A percentile compares a stretch with the other conserved stretches of the same genome.
Conservation (phyloP, 345 rosid species). For the Leavenworthia alabamica region DNA sequence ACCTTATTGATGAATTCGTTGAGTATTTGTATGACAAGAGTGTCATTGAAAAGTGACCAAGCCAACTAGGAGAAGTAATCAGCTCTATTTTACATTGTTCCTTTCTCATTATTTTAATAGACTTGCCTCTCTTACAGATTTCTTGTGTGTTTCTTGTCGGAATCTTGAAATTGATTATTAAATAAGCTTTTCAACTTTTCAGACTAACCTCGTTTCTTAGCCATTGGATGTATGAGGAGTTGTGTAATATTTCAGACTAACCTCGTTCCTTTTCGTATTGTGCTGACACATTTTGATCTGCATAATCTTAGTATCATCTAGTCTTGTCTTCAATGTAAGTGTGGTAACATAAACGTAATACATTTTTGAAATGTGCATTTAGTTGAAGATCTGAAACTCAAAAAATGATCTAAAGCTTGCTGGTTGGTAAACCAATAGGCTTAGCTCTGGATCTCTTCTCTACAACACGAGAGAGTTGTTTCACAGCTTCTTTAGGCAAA, state of each 20-base stretch:
- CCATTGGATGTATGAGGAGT: too few relatives aligned
- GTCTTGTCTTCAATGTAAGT: background rate
- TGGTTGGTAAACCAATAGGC: constrained; percentile 48
- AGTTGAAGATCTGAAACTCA: background rate
- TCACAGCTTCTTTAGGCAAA: constrained; percentile 59
- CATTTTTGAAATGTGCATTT: background rate
- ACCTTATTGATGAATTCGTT: constrained; percentile 93
- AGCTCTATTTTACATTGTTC: background rate
- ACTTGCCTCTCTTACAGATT: constrained; percentile 16
- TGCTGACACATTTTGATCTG: background rate
- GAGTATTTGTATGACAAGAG: constrained; percentile 74
- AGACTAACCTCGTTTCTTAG: too few relatives aligned
- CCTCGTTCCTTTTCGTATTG: background rate
- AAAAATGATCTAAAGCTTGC: constrained; percentile 45
- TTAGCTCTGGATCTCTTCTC: constrained; percentile 59
- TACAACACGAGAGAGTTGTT: constrained; percentile 49
- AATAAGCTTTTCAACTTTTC: constrained; percentile 16
- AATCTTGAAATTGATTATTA: constrained; percentile 23
- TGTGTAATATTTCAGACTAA: too few relatives aligned
- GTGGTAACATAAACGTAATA: background rate
- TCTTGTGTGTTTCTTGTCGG: constrained; percentile 16
- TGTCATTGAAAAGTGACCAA: constrained; percentile 33
- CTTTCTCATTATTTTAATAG: constrained; percentile 15
- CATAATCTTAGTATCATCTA: background rate
- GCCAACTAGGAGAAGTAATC: constrained; percentile 23